Evolutionary conservation across 2,329 filamentous ascomycete genomes (phyloP), one percentile per base, ranked within the genome.

Genomic region (Monilinia fructigena): DNA sequence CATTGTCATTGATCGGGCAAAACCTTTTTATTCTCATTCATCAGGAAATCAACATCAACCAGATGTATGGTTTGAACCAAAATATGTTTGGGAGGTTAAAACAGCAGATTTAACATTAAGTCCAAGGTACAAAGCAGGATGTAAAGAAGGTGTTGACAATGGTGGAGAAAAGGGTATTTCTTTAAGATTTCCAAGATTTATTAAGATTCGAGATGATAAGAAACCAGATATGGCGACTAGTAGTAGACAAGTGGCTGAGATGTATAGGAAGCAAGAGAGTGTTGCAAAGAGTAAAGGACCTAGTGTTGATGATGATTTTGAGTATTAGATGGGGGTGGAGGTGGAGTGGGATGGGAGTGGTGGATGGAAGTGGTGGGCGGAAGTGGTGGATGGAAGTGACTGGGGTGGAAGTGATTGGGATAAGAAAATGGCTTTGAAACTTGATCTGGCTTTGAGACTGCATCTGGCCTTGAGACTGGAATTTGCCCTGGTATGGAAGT

Each of bases 11-110:
- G 92, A 96, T 75, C 87, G 89, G 0, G 86, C 94, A 1, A 99
- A 99, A 76, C 95, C 95, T 0, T 99, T 97, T 78, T 99, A 98
- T 79, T 84, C 87, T 0, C 95, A 99, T 78, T 93, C 90, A 4
- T 81, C 84, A 0, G 92, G 91, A 61, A 87, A 88, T 60, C 94
- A 96, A 79, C 93, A 98, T 76, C 95, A 99, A 77, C 95, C 95
- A 1, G 95, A 99, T 77, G 93, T 99, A 48, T 99, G 95, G 95
- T 95, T 99, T 76, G 95, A 99, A 82, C 92, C 95, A 18, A 87
- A 88, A 53, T 89, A 90, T 74, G 95, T 99, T 1, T 99, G 95
- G 95, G 95, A 99, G 79, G 93, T 99, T 72, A 96, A 94, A 82
- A 96, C 94, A 16, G 95, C 95, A 1, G 95, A 99, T 81, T 79